phyloP scores from a whole-genome alignment of 108 stramenopile genomes.

The Chaetoceros tenuissimus region DNA sequence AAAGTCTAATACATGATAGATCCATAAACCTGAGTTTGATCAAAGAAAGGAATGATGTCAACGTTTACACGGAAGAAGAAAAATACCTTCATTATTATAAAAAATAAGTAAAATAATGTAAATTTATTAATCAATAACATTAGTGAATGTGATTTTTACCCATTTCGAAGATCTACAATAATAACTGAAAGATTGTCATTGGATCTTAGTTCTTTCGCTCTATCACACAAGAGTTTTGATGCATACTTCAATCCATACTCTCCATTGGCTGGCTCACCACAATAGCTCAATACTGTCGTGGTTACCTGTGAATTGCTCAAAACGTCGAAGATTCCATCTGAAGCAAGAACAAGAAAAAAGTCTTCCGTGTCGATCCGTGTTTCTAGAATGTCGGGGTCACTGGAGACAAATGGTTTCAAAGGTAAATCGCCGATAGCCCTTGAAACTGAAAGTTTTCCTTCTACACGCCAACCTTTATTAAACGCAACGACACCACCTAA shows the following conservation, averaged over 20 bases:
- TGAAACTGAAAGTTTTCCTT: slow-evolving; percentile 93
- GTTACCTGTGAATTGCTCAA: slow-evolving; percentile 80
- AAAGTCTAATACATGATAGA: too few relatives aligned
- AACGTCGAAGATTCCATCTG: slow-evolving; percentile 83
- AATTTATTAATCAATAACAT: too few relatives aligned
- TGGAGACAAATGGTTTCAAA: slow-evolving; percentile 83
- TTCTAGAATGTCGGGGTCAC: slow-evolving; percentile 74
- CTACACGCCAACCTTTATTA: slow-evolving; percentile 91
- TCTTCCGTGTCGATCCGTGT: slow-evolving; percentile 79
- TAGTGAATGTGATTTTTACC: too few relatives aligned
- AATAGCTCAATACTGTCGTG: slow-evolving; percentile 75
- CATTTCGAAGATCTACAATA: slow-evolving; percentile 64
- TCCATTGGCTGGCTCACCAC: slow-evolving; percentile 75
- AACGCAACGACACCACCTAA: slow-evolving; percentile 88
- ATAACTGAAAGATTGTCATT: slow-evolving; percentile 70
- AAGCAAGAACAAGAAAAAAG: slow-evolving; percentile 80
- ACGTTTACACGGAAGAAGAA: too few relatives aligned
- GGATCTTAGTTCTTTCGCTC: slow-evolving; percentile 67
- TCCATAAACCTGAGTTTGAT: too few relatives aligned
- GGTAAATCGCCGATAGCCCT: slow-evolving; percentile 89
- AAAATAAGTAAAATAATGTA: too few relatives aligned
- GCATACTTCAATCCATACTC: slow-evolving; percentile 67
- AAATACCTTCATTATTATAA: too few relatives aligned
- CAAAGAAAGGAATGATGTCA: too few relatives aligned
- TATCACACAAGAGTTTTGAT: slow-evolving; percentile 61